Evolutionary conservation across 257 asterid genomes (phyloP).

Genomic region (Voacanga thouarsii): DNA sequence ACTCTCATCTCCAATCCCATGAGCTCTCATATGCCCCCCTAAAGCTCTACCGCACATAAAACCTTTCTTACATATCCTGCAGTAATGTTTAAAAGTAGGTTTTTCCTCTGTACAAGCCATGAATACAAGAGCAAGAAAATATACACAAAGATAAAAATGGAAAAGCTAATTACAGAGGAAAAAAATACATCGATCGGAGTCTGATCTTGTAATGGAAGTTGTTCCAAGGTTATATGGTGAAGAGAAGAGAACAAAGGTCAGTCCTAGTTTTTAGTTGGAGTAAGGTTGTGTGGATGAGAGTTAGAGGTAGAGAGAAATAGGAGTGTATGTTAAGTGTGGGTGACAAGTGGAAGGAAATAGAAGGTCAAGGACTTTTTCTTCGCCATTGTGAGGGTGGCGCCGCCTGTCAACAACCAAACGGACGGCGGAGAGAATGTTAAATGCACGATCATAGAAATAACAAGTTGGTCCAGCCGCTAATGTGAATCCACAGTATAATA

Average conservation of each 20-base stretch:
- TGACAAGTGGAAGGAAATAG: conserved; percentile 66
- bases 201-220: conserved; percentile 50
- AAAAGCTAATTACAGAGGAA: not conserved
- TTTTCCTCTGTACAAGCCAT: conserved; percentile 52
- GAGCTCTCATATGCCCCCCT: conserved; percentile 98
- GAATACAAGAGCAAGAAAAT: not conserved
- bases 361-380: conserved; percentile 35
- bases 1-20: conserved; percentile 71
- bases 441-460: conserved; percentile 3
- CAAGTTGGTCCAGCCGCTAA: not conserved
- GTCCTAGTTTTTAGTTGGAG: conserved; percentile 67
- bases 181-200: not conserved
- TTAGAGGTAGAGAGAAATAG: conserved; percentile 54
- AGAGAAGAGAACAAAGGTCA: conserved; percentile 24
- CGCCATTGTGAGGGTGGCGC: conserved; percentile 46
- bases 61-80: conserved; percentile 90
- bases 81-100: conserved; percentile 66
- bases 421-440: conserved; percentile 29
- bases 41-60: conserved; percentile 94
- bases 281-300: conserved; percentile 38
- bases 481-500: not conserved
- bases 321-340: conserved; percentile 43
- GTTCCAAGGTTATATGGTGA: conserved; percentile 51
- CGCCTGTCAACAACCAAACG: conserved; percentile 31
- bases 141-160: not conserved